phyloP scores from a whole-genome alignment of 331 rosid species.

The Spiraea crenata region DNA sequence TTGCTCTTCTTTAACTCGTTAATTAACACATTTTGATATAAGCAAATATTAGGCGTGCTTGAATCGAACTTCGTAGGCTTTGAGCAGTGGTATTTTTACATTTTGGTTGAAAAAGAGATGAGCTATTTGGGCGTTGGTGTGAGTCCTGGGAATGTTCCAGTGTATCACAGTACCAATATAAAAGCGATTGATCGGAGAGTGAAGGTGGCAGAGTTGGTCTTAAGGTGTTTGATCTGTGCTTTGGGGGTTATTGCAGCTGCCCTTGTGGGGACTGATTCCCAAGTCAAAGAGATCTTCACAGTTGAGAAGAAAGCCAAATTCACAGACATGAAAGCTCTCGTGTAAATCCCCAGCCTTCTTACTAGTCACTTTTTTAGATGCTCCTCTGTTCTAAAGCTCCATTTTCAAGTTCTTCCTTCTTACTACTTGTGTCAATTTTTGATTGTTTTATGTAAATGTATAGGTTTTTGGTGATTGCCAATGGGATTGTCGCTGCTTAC shows the following conservation, averaged over 20 bases:
- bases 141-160: slow-evolving; percentile 77
- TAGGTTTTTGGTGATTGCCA: slow-evolving; percentile 73
- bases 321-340: slow-evolving; percentile 81
- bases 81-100: background rate
- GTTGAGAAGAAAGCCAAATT: slow-evolving; percentile 65
- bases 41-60: no score
- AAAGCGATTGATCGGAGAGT: slow-evolving; percentile 53
- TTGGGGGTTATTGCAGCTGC: slow-evolving; percentile 64
- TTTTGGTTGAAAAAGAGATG: slow-evolving; percentile 34
- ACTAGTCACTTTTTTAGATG: background rate
- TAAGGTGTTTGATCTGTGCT: slow-evolving; percentile 61
- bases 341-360: slow-evolving; percentile 40
- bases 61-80: background rate
- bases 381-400: background rate
- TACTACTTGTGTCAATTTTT: background rate
- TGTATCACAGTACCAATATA: slow-evolving; percentile 45
- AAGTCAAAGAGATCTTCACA: slow-evolving; percentile 60
- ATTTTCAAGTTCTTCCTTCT: background rate
- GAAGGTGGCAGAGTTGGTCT: slow-evolving; percentile 62
- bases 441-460: background rate
- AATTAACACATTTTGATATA: no score
- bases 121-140: slow-evolving; percentile 72
- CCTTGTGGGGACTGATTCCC: slow-evolving; percentile 82
- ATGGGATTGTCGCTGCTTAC: slow-evolving; percentile 64
- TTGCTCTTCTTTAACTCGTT: background rate